phyloP scores from a whole-genome alignment of 192 early-diverging fungal species.

The Phlyctochytrium arcticum region DNA sequence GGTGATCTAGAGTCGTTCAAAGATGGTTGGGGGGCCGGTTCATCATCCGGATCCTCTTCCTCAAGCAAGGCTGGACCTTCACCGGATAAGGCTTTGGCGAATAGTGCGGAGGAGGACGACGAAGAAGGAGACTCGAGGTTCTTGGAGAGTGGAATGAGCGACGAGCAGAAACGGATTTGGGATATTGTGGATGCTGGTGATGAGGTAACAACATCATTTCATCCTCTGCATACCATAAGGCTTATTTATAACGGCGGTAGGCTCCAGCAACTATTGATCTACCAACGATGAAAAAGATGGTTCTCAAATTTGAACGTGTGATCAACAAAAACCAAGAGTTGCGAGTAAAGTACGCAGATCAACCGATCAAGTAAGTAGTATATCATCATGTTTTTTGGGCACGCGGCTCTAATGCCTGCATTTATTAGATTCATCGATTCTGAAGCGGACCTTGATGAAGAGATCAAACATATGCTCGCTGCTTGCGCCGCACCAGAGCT shows the following conservation, averaged over 20 bases:
- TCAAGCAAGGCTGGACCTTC: background rate
- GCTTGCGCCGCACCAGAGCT: constrained; percentile 77
- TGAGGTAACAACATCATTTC: constrained; percentile 47
- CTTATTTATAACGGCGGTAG: background rate
- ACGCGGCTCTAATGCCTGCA: background rate
- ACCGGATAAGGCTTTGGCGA: background rate
- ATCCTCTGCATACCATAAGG: background rate
- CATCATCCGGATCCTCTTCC: background rate
- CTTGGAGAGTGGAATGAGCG: constrained; percentile 77
- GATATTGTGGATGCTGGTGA: constrained; percentile 83
- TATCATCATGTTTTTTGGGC: background rate
- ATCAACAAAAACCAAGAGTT: constrained; percentile 85
- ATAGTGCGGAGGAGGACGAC: background rate
- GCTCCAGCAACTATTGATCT: constrained; percentile 61
- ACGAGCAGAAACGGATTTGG: constrained; percentile 70
- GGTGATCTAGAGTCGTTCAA: constrained; percentile 1
- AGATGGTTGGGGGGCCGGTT: background rate
- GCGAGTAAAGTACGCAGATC: constrained; percentile 72
- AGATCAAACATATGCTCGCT: constrained; percentile 70
- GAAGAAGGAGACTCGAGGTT: constrained; percentile 75
- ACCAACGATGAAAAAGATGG: constrained; percentile 64
- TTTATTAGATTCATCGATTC: constrained; percentile 80
- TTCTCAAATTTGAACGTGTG: constrained; percentile 78
- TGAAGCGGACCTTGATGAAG: constrained; percentile 91
- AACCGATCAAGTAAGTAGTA: constrained; percentile 51